Conservation (phyloP, 2,329 filamentous ascomycete genomes). For the Lasiodiplodia gonubiensis region DNA sequence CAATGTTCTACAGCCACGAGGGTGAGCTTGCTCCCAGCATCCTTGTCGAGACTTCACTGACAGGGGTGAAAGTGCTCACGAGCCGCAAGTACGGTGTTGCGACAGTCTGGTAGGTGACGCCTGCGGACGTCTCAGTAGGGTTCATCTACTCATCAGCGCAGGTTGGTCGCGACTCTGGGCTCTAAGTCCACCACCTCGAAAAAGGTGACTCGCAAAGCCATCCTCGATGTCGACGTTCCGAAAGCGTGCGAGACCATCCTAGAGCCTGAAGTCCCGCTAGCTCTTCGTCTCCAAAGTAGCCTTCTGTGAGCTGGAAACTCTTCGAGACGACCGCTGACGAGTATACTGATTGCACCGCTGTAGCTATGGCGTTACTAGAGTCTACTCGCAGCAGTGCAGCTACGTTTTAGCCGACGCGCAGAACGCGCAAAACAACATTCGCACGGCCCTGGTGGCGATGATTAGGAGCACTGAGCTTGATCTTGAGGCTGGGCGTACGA, state of each 20-base stretch:
- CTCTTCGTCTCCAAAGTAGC: constrained; percentile 85
- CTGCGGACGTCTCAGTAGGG: background rate
- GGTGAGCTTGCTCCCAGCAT: constrained; percentile 61
- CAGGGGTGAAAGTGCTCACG: constrained; percentile 68
- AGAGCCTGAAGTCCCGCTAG: constrained; percentile 83
- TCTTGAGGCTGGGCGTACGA: constrained; percentile 71
- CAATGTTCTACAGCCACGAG: constrained; percentile 96
- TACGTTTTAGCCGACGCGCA: constrained; percentile 85
- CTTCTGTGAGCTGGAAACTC: constrained; percentile 64
- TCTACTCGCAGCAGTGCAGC: constrained; percentile 84
- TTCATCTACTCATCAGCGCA: constrained; percentile 49
- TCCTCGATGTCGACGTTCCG: constrained; percentile 83
- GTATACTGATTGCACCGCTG: background rate
- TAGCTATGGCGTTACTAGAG: constrained; percentile 73
- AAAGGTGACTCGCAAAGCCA: constrained; percentile 82
- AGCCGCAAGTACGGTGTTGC: constrained; percentile 89
- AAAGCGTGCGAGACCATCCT: constrained; percentile 91
- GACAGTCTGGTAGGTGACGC: constrained; percentile 78
- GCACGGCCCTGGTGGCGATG: constrained; percentile 63
- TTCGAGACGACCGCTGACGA: background rate
- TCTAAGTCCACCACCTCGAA: constrained; percentile 70
- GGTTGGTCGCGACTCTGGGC: constrained; percentile 90
- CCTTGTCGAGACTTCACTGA: constrained; percentile 33
- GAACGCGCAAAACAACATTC: constrained; percentile 75
- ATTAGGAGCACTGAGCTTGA: constrained; percentile 68